phyloP scores from a whole-genome alignment of 1,284 basidiomycete species.

The Apiotrichum brassicae region DNA sequence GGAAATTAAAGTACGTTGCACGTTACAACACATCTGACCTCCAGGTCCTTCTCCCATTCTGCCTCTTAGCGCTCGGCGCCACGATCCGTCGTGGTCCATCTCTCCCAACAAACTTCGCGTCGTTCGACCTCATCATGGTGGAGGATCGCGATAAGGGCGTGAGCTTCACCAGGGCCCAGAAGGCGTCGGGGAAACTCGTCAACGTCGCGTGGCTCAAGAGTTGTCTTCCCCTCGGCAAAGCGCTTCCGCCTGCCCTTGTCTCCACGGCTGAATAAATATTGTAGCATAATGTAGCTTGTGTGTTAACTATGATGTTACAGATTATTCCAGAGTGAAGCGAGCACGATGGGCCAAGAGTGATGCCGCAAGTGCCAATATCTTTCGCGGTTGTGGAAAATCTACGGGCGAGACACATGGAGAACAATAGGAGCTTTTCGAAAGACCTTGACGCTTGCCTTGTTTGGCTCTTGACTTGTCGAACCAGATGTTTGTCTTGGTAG shows the following conservation, averaged over 20 bases:
- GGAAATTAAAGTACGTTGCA: conserved; percentile 25
- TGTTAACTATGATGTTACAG: too few relatives aligned
- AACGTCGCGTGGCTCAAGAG: conserved; percentile 68
- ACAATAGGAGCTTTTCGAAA: too few relatives aligned
- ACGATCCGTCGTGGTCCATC: conserved; percentile 52
- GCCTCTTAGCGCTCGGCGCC: conserved; percentile 65
- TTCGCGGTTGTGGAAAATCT: too few relatives aligned
- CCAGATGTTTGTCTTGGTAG: too few relatives aligned
- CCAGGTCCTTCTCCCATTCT: conserved; percentile 56
- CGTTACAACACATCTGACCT: too few relatives aligned
- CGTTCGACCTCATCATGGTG: conserved; percentile 62
- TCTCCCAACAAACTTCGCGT: conserved; percentile 31
- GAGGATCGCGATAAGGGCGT: conserved; percentile 50
- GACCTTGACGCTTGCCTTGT: too few relatives aligned
- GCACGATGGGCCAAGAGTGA: too few relatives aligned
- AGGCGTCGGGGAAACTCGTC: conserved; percentile 19
- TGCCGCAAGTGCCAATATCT: too few relatives aligned
- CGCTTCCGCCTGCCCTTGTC: neutral
- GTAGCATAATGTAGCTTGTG: neutral
- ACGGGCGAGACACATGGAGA: too few relatives aligned
- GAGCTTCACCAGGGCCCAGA: conserved; percentile 41
- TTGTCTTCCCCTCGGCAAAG: conserved; percentile 50
- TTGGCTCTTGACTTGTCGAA: too few relatives aligned
- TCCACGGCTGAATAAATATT: neutral
- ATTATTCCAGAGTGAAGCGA: too few relatives aligned